Percentiles rank a stretch among this genome's conserved stretches.
These are phyloP conservation scores for Hypoxylon sp. DNA, from an alignment of 2,329 filamentous ascomycete genomes.

Conservation along the genomic window DNA sequence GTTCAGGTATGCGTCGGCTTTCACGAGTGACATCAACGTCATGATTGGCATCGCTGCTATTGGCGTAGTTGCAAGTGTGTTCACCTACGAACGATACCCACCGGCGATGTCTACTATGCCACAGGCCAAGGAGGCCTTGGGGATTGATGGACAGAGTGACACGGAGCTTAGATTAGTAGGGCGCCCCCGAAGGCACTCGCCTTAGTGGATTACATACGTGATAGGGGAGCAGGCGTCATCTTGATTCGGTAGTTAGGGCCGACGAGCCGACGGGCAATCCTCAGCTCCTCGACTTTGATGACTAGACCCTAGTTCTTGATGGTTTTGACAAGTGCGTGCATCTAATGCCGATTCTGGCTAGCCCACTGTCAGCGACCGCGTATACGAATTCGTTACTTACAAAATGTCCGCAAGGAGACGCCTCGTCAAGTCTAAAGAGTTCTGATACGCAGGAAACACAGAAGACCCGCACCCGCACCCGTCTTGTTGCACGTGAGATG, in stretches of 20 bases:
- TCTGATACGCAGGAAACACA: neutral
- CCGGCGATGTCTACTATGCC: slow-evolving; percentile 47
- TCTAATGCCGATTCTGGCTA: neutral
- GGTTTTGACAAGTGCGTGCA: neutral
- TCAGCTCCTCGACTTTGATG: neutral
- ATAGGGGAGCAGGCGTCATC: no score
- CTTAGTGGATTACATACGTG: neutral
- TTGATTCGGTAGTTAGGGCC: neutral
- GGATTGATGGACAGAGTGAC: slow-evolving; percentile 47
- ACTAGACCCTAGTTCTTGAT: neutral
- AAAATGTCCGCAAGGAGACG: neutral
- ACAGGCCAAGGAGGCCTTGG: slow-evolving; percentile 46
- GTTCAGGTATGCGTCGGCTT: slow-evolving; percentile 57
- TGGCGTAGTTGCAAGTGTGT: slow-evolving; percentile 59
- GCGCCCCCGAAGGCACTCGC: slow-evolving; percentile 6
- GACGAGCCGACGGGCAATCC: neutral
- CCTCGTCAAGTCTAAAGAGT: neutral
- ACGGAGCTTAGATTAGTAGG: slow-evolving; percentile 49
- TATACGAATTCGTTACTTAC: neutral
- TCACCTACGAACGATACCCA: slow-evolving; percentile 60
- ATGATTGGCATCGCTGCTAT: slow-evolving; percentile 60
- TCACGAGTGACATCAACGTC: slow-evolving; percentile 60
- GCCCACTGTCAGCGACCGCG: neutral
- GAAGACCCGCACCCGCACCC: no score
- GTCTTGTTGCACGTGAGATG: no score